Base-by-base conservation (phyloP, 139 green algal species). In the Pseudopediastrum boryanum region DNA sequence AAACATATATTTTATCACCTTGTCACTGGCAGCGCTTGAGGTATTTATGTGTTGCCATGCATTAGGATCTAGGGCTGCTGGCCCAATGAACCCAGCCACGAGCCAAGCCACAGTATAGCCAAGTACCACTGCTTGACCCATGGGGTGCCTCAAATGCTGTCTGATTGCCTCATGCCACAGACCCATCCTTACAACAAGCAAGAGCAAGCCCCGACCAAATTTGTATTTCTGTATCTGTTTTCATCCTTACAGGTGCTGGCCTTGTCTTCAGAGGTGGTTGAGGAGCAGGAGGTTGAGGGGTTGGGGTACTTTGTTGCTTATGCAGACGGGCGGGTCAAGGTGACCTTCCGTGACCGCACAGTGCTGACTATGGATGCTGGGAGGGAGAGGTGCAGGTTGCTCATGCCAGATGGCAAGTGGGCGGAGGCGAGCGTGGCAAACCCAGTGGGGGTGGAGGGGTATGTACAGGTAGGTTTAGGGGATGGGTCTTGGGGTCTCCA, bases 321-420 rank as follows among this genome's bases (percentile, higher is more conserved):
- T 43, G 71, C 38, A 43, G 90, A 93, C 63, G 90, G 90, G 9
- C 84, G 88, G 1, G 67, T 94, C 25, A 80, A 88, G 0, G 85
- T 79, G 4, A 42, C 63, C 38, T 94, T 94, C 63, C 48, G 33
- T 3, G 88, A 94, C 69, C 78, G 90, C 1, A 87, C 90, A 29
- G 83, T 94, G 23, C 83, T 93, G 13, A 80, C 87, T 65, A 64
- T 94, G 71, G 81, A 89, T 44, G 33, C 44, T 61, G 64, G 29
- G 9, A 25, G 16, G 4, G 21, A 0, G 3, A 44, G 46, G n/a
- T 72, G 46, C 6, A 50, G 80, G 25, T 33, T 89, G 2, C 59
- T 90, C 16, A 71, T 86, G 58, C 78, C 75, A 0, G 87, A 90
- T 43, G 86, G 87, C 21, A 52, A 43, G 8, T 21, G 23, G 5